A percentile compares a stretch with the other conserved stretches of the same genome.
Evolutionary conservation across 306 rosid genomes (phyloP).

Genomic region (Parietaria judaica): DNA sequence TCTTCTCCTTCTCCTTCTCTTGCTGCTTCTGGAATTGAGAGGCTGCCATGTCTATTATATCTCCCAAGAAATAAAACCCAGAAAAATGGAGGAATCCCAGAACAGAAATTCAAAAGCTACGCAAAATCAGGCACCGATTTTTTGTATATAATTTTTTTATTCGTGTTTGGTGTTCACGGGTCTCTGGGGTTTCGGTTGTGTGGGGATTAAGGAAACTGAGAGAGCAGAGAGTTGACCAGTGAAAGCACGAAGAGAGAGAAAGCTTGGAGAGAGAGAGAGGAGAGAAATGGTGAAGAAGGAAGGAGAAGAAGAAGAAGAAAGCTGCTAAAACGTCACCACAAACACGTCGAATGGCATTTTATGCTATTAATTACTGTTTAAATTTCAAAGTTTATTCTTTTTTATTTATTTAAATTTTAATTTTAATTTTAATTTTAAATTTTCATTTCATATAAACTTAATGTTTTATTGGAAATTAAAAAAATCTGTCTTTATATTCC

Average conservation of each 20-base stretch:
- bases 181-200: background rate
- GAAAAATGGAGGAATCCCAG: background rate
- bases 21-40: constrained; percentile 10
- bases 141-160: background rate
- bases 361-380: background rate
- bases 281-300: background rate
- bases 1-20: constrained; percentile 1
- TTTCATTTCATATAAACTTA: too few relatives aligned
- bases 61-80: background rate
- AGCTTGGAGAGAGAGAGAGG: constrained; percentile 5
- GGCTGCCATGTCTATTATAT: constrained; percentile 14
- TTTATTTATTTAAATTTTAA: background rate
- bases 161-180: background rate
- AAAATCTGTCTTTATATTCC: too few relatives aligned
- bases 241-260: background rate
- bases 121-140: background rate
- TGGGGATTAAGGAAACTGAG: background rate
- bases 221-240: constrained; percentile 3
- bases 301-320: constrained; percentile 17
- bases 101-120: background rate
- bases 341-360: background rate
- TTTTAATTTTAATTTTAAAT: too few relatives aligned
- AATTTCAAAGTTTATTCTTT: background rate
- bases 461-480: too few relatives aligned
- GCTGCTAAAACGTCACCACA: constrained; percentile 8